Evolutionary conservation across 129 eudicot species (phyloP), one percentile per base, ranked within the genome.

Genomic region (Apium graveolens): DNA sequence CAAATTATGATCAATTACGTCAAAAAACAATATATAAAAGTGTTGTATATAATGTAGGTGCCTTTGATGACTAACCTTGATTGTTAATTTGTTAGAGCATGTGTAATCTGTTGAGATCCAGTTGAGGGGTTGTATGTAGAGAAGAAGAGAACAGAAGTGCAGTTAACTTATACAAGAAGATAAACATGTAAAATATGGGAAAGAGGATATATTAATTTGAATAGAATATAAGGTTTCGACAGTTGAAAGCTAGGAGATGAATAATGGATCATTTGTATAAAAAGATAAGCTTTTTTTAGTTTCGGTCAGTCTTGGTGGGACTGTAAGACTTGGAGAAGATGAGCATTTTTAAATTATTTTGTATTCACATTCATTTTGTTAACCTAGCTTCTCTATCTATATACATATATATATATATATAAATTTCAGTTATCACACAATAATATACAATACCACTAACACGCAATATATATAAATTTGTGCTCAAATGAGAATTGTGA

Each of bases 301-400:
- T 85, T 72, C 12, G 14, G 83, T 86, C 83, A 82, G 83, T 83
- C 74, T 78, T 82, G 84, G 90, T 88, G 89, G 89, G 88, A 79
- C 83, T 80, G 85, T 76, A 65, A 75, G 85, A 83, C 53, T 73
- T 73, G 0, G 29, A 55, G 27, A 53, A 53, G 32, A 8, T 57
- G 68, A 60, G 68, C 68, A 57, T 60, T 66, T 31, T 31, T 13
- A 3, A 13, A 31, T 2, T 66, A 13, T 66, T 13, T 66, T 66
- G 27, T 31, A 66, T 16, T 2, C 14, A 60, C 32, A n/a, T 26
- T 26, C 34, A 60, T 10, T 60, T 60, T n/a, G 68, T 60, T 60
- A 60, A 60, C 31, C 34, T 60, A 60, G 34, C 68, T 60, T n/a
- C 68, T 60, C 34, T 5, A n/a, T 66, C 72, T 41, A 26, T 11